Conservation (phyloP, 306 rosid genomes). For the Pachyrhizus erosus region DNA sequence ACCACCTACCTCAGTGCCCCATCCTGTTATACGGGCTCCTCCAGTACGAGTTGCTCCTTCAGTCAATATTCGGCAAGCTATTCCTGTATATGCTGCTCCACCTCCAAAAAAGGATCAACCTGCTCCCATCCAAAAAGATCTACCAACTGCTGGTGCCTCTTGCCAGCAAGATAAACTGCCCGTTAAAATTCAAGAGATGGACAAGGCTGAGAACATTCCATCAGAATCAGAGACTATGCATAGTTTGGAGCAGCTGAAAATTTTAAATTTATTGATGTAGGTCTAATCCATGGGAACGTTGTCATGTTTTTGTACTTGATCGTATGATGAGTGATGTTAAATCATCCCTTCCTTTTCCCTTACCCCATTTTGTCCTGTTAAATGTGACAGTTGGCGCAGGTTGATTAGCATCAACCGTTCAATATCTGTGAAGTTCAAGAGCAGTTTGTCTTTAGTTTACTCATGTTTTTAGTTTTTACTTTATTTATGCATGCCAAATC, state of each 20-base stretch:
- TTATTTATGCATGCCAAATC: conserved; percentile 39
- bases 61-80: conserved; percentile 78
- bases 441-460: conserved; percentile 51
- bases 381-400: conserved; percentile 66
- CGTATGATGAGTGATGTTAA: conserved; percentile 59
- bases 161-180: conserved; percentile 42
- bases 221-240: conserved; percentile 53
- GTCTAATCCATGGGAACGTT: conserved; percentile 50
- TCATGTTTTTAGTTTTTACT: conserved; percentile 3
- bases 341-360: conserved; percentile 47
- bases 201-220: conserved; percentile 43
- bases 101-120: conserved; percentile 63
- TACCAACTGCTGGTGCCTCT: conserved; percentile 38
- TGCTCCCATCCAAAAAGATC: conserved; percentile 43
- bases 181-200: conserved; percentile 53
- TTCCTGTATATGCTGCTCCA: conserved; percentile 81
- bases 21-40: conserved; percentile 53
- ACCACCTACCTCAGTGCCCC: conserved; percentile 63
- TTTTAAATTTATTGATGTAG: conserved; percentile 57
- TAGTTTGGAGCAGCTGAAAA: conserved; percentile 70
- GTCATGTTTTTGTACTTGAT: conserved; percentile 66
- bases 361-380: conserved; percentile 60
- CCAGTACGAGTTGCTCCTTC: conserved; percentile 74
- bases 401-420: conserved; percentile 64
- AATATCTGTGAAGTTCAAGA: conserved; percentile 56